These are phyloP conservation scores for Pascua sp. DNA, from an alignment of 1,284 basidiomycete species.

Conservation along the genomic window DNA sequence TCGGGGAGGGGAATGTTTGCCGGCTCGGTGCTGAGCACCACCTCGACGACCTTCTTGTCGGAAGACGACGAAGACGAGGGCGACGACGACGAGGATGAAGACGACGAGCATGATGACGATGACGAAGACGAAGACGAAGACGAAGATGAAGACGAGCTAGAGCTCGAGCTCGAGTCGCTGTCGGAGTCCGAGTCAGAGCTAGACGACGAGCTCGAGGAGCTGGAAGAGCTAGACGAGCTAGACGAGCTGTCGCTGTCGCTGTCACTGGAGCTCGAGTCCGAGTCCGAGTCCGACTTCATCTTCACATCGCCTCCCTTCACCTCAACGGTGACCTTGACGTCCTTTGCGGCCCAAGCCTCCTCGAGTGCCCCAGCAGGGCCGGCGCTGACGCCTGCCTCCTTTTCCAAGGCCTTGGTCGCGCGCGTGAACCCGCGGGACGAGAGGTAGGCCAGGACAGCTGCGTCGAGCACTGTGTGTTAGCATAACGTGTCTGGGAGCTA, in stretches of 20 bases:
- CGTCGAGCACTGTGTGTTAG: constrained; percentile 37
- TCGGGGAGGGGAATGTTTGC: constrained; percentile 13
- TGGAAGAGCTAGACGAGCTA: constrained; percentile 13
- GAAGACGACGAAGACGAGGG: too few species aligned
- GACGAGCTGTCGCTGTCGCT: constrained; percentile 11
- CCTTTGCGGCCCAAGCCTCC: constrained; percentile 28
- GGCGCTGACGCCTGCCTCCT: constrained; percentile 37
- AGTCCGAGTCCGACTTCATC: constrained; percentile 22
- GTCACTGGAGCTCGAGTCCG: constrained; percentile 18
- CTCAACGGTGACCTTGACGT: constrained; percentile 3
- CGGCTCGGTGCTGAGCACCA: constrained; percentile 1
- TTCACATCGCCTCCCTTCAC: constrained; percentile 19
- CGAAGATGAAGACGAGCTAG: constrained; percentile 2
- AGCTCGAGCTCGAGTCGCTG: constrained; percentile 12
- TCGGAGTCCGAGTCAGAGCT: constrained; percentile 17
- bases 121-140: neutral
- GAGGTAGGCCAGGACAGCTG: constrained; percentile 47
- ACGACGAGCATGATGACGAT: neutral
- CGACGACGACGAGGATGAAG: too few species aligned
- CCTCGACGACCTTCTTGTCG: too few species aligned
- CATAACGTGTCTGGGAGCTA: neutral
- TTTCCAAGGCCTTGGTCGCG: constrained; percentile 46
- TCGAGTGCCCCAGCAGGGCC: constrained; percentile 23
- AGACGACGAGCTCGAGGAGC: constrained; percentile 14
- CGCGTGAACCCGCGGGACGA: constrained; percentile 41